Percentiles rank a stretch among this genome's conserved stretches.
Evolutionary conservation across 2,329 filamentous ascomycete species (phyloP).

Genomic region (Ophiostoma montium): DNA sequence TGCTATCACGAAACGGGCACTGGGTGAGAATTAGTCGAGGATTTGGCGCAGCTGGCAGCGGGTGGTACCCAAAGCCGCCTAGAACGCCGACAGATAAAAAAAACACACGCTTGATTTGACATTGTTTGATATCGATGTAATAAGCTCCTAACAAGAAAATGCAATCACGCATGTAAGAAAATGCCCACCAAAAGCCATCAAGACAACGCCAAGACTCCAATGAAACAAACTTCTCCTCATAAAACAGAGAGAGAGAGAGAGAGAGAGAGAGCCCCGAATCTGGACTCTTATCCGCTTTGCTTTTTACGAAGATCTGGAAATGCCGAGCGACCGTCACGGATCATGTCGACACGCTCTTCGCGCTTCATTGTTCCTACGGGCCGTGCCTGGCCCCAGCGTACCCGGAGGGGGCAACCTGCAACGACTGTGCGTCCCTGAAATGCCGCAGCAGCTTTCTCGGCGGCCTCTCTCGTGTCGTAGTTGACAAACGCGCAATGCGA

Average conservation of each 20-base stretch:
- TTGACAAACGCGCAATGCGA: conserved; percentile 97
- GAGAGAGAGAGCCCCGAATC: too few relatives aligned
- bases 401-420: conserved; percentile 74
- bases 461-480: conserved; percentile 69
- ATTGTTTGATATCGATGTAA: too few relatives aligned
- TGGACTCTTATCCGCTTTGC: conserved; percentile 16
- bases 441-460: conserved; percentile 71
- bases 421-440: conserved; percentile 84
- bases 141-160: too few relatives aligned
- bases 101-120: too few relatives aligned
- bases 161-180: too few relatives aligned
- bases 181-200: too few relatives aligned
- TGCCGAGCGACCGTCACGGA: conserved; percentile 57
- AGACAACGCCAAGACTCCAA: background rate
- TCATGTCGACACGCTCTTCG: conserved; percentile 68
- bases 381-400: conserved; percentile 88
- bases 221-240: background rate
- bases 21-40: too few relatives aligned
- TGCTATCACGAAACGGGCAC: too few relatives aligned
- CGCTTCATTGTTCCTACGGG: conserved; percentile 83
- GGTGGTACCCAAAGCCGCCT: too few relatives aligned
- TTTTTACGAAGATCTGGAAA: conserved; percentile 30
- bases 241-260: background rate
- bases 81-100: too few relatives aligned
- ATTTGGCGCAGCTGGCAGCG: too few relatives aligned